These are phyloP conservation scores for Beauveria varroae DNA, from an alignment of 2,329 filamentous ascomycete species.

Conservation along the genomic window DNA sequence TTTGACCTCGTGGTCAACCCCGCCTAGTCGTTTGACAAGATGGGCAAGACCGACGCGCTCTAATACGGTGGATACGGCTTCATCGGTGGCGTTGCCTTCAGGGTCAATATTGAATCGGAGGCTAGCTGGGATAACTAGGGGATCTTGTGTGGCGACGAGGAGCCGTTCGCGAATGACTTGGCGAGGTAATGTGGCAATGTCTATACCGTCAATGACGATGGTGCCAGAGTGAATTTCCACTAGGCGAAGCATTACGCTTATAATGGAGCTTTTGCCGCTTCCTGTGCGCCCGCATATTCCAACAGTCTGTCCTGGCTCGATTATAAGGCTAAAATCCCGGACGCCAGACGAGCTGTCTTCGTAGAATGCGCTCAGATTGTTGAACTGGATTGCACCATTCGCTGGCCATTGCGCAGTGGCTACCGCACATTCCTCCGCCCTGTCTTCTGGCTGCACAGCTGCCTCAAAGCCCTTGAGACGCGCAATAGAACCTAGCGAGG, in stretches of 20 bases:
- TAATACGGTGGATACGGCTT: no score
- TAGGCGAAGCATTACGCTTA: slow-evolving; percentile 27
- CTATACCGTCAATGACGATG: no score
- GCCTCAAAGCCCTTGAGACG: slow-evolving; percentile 17
- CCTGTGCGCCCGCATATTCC: slow-evolving; percentile 22
- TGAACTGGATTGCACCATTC: slow-evolving; percentile 5
- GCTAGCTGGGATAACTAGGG: no score
- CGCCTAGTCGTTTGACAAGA: no score
- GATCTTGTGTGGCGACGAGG: no score
- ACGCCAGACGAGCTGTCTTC: background rate
- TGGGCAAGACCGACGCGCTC: no score
- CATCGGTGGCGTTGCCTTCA: no score
- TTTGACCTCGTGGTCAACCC: no score
- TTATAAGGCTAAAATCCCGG: slow-evolving; percentile 13
- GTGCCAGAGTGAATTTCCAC: slow-evolving; percentile 20
- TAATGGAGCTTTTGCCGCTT: slow-evolving; percentile 29
- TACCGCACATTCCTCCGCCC: slow-evolving; percentile 9
- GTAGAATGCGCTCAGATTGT: no score
- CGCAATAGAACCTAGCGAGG: slow-evolving; percentile 17
- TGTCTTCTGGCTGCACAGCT: slow-evolving; percentile 15
- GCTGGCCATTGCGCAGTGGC: slow-evolving; percentile 17
- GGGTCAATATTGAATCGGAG: no score
- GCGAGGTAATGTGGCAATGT: no score
- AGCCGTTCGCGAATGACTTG: no score
- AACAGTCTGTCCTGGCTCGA: slow-evolving; percentile 18